Percentiles rank a stretch among this genome's conserved stretches.
Conservation (phyloP, 768 basidiomycete genomes). For the Pulveroboletus frians region DNA sequence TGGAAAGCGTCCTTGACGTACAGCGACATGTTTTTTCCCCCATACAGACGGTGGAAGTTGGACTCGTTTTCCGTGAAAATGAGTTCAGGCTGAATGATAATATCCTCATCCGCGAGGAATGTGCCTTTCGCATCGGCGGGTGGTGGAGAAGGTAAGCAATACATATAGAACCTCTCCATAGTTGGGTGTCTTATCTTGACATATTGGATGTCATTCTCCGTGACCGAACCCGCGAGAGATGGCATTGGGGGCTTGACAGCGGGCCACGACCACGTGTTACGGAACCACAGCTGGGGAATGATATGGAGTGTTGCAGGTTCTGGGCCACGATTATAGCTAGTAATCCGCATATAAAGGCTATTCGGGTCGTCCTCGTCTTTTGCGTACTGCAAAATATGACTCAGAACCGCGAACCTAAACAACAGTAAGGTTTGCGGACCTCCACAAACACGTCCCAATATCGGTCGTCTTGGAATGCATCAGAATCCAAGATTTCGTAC, state of each 20-base stretch:
- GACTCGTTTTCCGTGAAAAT: conserved; percentile 98
- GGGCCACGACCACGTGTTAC: conserved; percentile 98
- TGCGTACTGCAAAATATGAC: conserved; percentile 63
- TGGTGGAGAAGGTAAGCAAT: conserved; percentile 88
- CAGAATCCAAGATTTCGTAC: conserved; percentile 91
- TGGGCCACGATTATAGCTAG: conserved; percentile 93
- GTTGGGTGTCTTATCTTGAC: conserved; percentile 70
- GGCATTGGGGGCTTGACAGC: conserved; percentile 63
- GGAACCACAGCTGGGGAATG: conserved; percentile 94
- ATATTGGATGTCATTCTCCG: conserved; percentile 48
- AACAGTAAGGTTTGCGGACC: conserved; percentile 42
- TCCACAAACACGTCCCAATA: conserved; percentile 99
- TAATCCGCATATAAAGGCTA: conserved; percentile 87
- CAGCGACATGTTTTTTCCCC: conserved; percentile 73
- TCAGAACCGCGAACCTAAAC: conserved; percentile 1
- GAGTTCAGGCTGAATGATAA: conserved; percentile 65
- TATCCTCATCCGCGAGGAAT: conserved; percentile 58
- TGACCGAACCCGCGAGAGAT: conserved; percentile 46
- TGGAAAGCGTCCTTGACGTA: conserved; percentile 98
- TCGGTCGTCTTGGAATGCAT: conserved; percentile 82
- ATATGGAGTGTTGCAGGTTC: conserved; percentile 92
- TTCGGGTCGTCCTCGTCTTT: conserved; percentile 93
- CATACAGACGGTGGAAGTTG: conserved; percentile 88
- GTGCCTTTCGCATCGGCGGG: conserved; percentile 73
- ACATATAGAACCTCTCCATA: conserved; percentile 74